phyloP scores from a whole-genome alignment of 1,284 basidiomycete genomes.

The Porodaedalea pini region DNA sequence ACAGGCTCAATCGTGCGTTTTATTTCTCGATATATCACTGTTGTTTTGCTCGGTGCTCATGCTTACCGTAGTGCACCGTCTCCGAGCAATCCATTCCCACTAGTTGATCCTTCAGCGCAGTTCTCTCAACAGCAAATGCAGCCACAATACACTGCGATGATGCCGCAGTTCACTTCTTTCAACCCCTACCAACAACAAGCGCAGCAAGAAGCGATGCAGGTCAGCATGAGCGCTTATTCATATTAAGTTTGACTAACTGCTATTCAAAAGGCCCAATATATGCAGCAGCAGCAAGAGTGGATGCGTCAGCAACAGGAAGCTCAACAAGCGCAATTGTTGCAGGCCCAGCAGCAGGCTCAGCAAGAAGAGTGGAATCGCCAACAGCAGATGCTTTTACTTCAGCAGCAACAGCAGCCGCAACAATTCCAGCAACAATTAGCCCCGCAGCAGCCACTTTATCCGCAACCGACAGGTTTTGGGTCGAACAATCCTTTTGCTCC shows the following conservation, averaged over 20 bases:
- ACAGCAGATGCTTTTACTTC: conserved; percentile 46
- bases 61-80: conserved; percentile 33
- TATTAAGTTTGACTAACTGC: background rate
- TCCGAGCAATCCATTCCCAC: conserved; percentile 57
- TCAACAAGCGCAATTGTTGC: conserved; percentile 44
- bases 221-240: conserved; percentile 24
- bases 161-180: conserved; percentile 80
- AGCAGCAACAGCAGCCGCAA: conserved; percentile 48
- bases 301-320: conserved; percentile 50
- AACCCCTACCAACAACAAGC: conserved; percentile 96
- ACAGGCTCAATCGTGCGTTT: conserved; percentile 59
- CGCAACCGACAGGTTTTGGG: conserved; percentile 72
- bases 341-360: conserved; percentile 39
- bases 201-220: conserved; percentile 79
- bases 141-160: conserved; percentile 66
- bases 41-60: background rate
- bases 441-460: conserved; percentile 45
- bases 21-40: conserved; percentile 24
- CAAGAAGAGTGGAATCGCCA: conserved; percentile 36
- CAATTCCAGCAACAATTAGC: conserved; percentile 41
- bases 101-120: conserved; percentile 62
- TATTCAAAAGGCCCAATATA: conserved; percentile 54
- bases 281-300: conserved; percentile 72
- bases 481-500: conserved; percentile 94
- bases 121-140: conserved; percentile 51